Conservation (phyloP, 495 filamentous ascomycete species). For the Durotheca rogersii region DNA sequence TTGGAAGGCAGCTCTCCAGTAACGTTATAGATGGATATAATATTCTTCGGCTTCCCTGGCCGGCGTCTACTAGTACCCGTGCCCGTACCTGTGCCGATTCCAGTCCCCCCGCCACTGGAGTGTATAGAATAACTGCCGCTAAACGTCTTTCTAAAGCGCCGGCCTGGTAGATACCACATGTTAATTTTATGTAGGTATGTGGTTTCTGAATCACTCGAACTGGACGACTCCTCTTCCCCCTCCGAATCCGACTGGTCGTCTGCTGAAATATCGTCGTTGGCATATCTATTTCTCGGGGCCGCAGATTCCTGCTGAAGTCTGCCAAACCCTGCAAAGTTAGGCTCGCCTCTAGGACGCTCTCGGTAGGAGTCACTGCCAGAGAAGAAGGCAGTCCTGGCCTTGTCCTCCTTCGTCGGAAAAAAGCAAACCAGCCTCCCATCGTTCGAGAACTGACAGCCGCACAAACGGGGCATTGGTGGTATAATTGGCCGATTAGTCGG, state of each 20-base stretch:
- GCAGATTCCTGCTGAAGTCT: constrained; percentile 59
- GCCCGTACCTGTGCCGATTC: constrained; percentile 54
- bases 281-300: constrained; percentile 43
- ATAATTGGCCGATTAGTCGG: constrained; percentile 69
- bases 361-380: constrained; percentile 60
- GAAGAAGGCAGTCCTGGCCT: constrained; percentile 58
- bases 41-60: constrained; percentile 49
- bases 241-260: constrained; percentile 57
- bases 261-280: constrained; percentile 55
- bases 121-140: constrained; percentile 51
- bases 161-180: constrained; percentile 48
- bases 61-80: constrained; percentile 48
- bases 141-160: constrained; percentile 46
- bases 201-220: constrained; percentile 70
- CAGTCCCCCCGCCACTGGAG: constrained; percentile 53
- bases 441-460: constrained; percentile 74
- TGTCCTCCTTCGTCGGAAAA: constrained; percentile 79
- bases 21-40: constrained; percentile 70
- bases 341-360: constrained; percentile 63
- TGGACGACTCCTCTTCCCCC: constrained; percentile 62
- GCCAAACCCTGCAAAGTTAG: constrained; percentile 87
- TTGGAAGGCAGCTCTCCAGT: constrained; percentile 72
- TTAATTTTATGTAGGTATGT: constrained; percentile 57
- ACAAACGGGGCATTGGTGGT: constrained; percentile 71
- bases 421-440: constrained; percentile 83